Conservation (phyloP, 495 filamentous ascomycete species). For the Parmelia sp. region DNA sequence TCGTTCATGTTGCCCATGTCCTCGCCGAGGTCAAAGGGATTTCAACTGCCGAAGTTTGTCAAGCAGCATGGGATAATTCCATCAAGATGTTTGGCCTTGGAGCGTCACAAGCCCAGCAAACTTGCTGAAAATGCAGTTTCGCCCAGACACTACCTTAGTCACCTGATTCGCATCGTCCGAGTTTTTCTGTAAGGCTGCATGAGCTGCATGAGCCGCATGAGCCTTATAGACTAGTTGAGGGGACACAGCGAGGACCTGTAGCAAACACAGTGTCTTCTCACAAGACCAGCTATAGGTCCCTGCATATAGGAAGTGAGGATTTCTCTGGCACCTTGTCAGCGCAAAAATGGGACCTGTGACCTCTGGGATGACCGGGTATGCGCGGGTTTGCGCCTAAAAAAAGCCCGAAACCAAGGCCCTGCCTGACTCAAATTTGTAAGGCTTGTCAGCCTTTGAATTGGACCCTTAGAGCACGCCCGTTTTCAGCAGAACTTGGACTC, state of each 20-base stretch:
- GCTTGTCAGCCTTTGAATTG: neutral
- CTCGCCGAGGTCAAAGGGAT: constrained; percentile 81
- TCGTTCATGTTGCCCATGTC: constrained; percentile 75
- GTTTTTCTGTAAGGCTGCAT: neutral
- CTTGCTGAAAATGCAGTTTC: neutral
- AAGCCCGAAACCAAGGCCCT: neutral
- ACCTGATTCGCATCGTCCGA: neutral
- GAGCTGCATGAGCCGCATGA: no score
- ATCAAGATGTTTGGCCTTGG: constrained; percentile 72
- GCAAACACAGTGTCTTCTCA: neutral
- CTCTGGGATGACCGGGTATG: neutral
- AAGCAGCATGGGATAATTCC: constrained; percentile 82
- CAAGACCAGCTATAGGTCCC: neutral
- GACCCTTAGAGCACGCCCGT: neutral
- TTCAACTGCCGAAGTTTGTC: constrained; percentile 69
- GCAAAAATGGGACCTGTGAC: neutral
- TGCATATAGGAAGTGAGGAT: neutral
- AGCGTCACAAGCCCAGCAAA: constrained; percentile 29
- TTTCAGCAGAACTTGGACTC: neutral
- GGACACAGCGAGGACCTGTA: neutral
- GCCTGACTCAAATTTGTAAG: neutral
- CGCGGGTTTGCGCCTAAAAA: constrained; percentile 1
- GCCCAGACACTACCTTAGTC: neutral
- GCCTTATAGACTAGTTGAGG: no score
- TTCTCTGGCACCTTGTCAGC: neutral